These are phyloP conservation scores for Aspergillus novofumigatus DNA, from an alignment of 2,329 filamentous ascomycete genomes.

Conservation along the genomic window DNA sequence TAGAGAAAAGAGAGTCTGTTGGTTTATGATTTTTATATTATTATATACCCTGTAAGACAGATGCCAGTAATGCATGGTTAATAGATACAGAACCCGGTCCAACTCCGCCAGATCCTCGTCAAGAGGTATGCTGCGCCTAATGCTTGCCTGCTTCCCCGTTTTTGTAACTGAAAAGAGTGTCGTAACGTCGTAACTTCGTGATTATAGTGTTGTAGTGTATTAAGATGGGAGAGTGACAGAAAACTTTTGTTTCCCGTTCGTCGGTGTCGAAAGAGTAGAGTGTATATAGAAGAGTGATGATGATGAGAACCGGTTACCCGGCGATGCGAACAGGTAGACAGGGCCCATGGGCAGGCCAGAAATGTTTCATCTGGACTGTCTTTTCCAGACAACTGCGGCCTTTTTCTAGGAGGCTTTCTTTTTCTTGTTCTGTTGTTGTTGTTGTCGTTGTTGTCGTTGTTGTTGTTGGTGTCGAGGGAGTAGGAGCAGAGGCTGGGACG, in stretches of 20 bases:
- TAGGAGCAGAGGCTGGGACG: slow-evolving; percentile 1
- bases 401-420: slow-evolving; percentile 21
- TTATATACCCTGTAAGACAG: neutral
- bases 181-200: slow-evolving; percentile 5
- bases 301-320: slow-evolving; percentile 2
- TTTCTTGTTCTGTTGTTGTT: slow-evolving; percentile 4
- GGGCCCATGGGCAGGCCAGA: slow-evolving; percentile 22
- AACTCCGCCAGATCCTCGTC: neutral
- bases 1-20: neutral
- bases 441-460: neutral
- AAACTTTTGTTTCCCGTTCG: neutral
- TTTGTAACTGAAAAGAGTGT: neutral
- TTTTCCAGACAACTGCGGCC: slow-evolving; percentile 26
- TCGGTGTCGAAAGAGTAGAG: neutral
- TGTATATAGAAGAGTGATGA: neutral
- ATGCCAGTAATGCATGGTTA: neutral
- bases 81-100: neutral
- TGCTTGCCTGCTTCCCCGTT: neutral
- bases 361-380: slow-evolving; percentile 20
- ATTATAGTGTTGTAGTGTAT: neutral
- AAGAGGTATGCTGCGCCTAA: neutral
- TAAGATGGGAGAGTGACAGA: neutral
- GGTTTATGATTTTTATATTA: neutral
- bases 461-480: slow-evolving; percentile 1
- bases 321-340: slow-evolving; percentile 21